These are phyloP conservation scores for Phytophthora sansomeana DNA, from an alignment of 352 stramenopile species.

Conservation along the genomic window DNA sequence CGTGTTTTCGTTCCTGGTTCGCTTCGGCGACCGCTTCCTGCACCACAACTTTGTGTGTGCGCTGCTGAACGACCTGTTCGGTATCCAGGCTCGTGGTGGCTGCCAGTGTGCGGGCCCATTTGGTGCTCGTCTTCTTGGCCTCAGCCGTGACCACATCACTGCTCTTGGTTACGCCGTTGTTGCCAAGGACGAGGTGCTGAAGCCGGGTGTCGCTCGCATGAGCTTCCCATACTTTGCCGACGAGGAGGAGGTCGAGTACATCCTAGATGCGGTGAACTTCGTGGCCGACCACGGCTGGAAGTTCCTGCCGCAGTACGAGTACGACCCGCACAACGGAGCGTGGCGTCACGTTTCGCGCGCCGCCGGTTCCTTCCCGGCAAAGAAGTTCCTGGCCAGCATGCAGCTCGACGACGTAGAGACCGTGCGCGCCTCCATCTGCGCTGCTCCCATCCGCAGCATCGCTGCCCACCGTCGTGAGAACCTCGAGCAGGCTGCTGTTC, in stretches of 20 bases:
- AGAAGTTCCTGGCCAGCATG: constrained; percentile 40
- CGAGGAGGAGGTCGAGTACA: constrained; percentile 92
- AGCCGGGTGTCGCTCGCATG: constrained; percentile 95
- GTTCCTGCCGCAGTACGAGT: constrained; percentile 95
- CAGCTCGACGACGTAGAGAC: constrained; percentile 38
- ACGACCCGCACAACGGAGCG: constrained; percentile 95
- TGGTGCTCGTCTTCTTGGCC: constrained; percentile 91
- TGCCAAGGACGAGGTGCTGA: constrained; percentile 92
- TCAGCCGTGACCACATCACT: constrained; percentile 76
- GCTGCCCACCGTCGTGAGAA: constrained; percentile 36
- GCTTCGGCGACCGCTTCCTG: constrained; percentile 90
- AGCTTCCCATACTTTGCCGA: constrained; percentile 92
- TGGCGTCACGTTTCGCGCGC: constrained; percentile 74
- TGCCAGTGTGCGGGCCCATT: constrained; percentile 95
- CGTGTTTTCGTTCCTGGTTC: constrained; percentile 96
- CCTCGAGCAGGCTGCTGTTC: constrained; percentile 30
- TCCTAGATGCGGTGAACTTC: constrained; percentile 93
- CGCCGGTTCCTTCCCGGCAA: constrained; percentile 19
- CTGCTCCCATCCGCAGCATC: constrained; percentile 27
- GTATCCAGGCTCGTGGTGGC: constrained; percentile 82
- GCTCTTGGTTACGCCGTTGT: constrained; percentile 90
- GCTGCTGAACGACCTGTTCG: constrained; percentile 98
- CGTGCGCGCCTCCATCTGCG: constrained; percentile 28
- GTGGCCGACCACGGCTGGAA: constrained; percentile 93
- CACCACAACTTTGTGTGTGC: constrained; percentile 99